Evolutionary conservation across 2,329 filamentous ascomycete genomes (phyloP), one percentile per base, ranked within the genome.

Genomic region (Cladosporium velox): DNA sequence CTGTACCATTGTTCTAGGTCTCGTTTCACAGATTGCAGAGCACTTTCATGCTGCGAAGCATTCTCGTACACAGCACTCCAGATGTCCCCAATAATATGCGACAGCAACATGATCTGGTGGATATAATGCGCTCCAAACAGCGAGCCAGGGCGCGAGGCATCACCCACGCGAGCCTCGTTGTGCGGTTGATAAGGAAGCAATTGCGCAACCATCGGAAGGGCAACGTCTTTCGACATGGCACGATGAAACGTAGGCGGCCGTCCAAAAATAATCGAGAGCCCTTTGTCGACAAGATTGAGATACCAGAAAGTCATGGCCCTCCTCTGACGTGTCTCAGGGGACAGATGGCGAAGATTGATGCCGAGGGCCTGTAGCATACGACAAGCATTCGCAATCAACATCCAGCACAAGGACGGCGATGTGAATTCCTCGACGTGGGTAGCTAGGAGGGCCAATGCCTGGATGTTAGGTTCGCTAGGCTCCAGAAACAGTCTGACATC

Each of bases 391-490:
- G 69, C 65, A 6, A 68, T 58, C 21, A 73, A 65, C 66, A 70
- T 72, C 71, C 71, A 72, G 57, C 65, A 72, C 4, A 73, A 68
- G 12, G 67, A 68, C 1, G 72, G 72, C 11, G 72, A 70, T 3
- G 67, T 70, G 64, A 72, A 69, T n/a, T 72, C 71, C 35, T 72
- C 65, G 7, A 71, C 67, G 41, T 71, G 68, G 30, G 59, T 67
- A 10, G 70, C 70, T 5, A 73, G 59, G 3, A 73, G 15, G 5
- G 67, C 51, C 41, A 73, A 49, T 7, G 72, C 72, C 49, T 72
- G 72, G 41, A 72, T 68, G 28, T 71, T 71, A 5, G 59, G 34
- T 21, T 69, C 67, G 41, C 67, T 72, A 15, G 72, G 69, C 28
- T 72, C 69, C 3, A 72, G 60, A 4, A 72, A 65, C 1, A 72